Conservation (phyloP, 306 rosid genomes). For the Pachyrhizus erosus region DNA sequence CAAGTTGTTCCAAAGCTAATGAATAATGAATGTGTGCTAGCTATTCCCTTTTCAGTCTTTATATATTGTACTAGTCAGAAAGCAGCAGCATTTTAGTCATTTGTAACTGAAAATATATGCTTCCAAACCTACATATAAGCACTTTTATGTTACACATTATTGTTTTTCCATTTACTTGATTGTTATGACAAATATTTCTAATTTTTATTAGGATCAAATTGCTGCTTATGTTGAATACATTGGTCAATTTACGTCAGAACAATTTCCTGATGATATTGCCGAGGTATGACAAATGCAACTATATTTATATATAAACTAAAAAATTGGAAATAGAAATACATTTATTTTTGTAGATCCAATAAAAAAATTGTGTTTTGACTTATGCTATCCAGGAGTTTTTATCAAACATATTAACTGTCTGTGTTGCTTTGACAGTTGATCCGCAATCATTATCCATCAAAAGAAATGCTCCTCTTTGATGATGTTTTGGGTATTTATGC, state of each 20-base stretch:
- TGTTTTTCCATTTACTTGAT: slow-evolving; percentile 2
- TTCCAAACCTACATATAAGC: not conserved
- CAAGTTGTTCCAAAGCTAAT: not conserved
- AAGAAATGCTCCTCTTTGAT: slow-evolving; percentile 76
- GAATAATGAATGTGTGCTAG: not conserved
- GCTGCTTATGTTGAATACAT: slow-evolving; percentile 84
- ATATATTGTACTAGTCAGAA: not conserved
- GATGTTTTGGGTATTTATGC: slow-evolving; percentile 76
- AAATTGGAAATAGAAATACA: slow-evolving; percentile 1
- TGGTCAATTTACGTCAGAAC: slow-evolving; percentile 83
- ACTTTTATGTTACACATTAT: not conserved
- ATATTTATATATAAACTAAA: slow-evolving; percentile 10
- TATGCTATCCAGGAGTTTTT: slow-evolving; percentile 7
- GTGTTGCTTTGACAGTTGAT: slow-evolving; percentile 66
- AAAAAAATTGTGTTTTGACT: not conserved
- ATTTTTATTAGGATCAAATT: slow-evolving; percentile 66
- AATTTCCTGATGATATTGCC: slow-evolving; percentile 77
- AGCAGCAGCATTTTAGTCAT: not conserved
- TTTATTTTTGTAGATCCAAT: not conserved
- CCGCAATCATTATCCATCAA: slow-evolving; percentile 71
- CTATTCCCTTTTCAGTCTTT: not conserved
- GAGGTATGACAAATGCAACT: slow-evolving; percentile 60
- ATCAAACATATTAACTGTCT: slow-evolving; percentile 37
- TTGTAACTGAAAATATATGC: slow-evolving; percentile 1
- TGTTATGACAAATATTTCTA: slow-evolving; percentile 17